A percentile compares a stretch with the other conserved stretches of the same genome.
These are phyloP conservation scores for Xylariaceae sp. DNA, from an alignment of 2,329 filamentous ascomycete genomes.

Conservation along the genomic window DNA sequence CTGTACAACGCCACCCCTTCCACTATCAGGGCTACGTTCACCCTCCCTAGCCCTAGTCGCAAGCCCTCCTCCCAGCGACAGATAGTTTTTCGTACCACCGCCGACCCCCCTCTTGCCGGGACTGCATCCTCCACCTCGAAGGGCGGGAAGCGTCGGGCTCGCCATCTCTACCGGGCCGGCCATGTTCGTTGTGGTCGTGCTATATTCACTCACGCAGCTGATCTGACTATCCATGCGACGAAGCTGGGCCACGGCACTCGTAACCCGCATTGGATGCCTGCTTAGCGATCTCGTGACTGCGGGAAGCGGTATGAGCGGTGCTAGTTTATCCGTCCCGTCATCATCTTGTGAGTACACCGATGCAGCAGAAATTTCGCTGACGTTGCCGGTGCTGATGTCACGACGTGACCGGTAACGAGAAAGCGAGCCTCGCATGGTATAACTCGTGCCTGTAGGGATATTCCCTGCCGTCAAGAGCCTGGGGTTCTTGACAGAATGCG, in stretches of 20 bases:
- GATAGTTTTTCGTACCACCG: slow-evolving; percentile 44
- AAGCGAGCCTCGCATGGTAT: background rate
- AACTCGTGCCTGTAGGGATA: background rate
- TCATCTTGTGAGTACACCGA: slow-evolving; percentile 23
- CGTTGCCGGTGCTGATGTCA: slow-evolving; percentile 6
- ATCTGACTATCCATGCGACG: slow-evolving; percentile 55
- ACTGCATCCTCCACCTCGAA: slow-evolving; percentile 39
- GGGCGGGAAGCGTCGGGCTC: slow-evolving; percentile 39
- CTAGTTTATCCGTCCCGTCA: slow-evolving; percentile 11
- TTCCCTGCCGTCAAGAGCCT: background rate
- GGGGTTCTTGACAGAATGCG: background rate
- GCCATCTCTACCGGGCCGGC: slow-evolving; percentile 25
- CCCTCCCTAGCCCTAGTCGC: background rate
- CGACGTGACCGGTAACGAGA: slow-evolving; percentile 3
- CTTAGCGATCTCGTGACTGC: background rate
- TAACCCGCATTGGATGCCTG: slow-evolving; percentile 29
- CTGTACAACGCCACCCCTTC: background rate
- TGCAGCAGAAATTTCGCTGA: slow-evolving; percentile 8
- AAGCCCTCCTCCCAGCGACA: slow-evolving; percentile 38
- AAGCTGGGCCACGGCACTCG: slow-evolving; percentile 48
- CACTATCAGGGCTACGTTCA: background rate
- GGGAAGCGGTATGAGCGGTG: slow-evolving; percentile 9
- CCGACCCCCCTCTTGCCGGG: slow-evolving; percentile 33
- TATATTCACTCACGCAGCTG: slow-evolving; percentile 43
- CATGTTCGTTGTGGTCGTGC: slow-evolving; percentile 35